Conservation (phyloP, 805 yeast genomes). For the Vanderwaltozyma yarrowii region DNA sequence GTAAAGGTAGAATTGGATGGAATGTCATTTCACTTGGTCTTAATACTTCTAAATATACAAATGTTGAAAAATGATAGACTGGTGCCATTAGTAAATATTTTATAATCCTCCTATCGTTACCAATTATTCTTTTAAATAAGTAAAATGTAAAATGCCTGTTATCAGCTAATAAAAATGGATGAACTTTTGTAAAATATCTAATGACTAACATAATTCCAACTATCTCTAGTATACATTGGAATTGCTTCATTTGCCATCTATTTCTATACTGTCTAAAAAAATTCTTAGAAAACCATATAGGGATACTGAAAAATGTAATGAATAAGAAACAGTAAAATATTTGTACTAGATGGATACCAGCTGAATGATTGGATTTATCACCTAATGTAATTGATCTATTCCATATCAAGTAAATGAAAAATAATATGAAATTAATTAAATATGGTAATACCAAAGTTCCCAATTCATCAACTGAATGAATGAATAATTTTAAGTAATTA, state of each 20-base stretch:
- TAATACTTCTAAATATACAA: slow-evolving; percentile 30
- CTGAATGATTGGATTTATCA: slow-evolving; percentile 75
- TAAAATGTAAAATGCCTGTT: slow-evolving; percentile 92
- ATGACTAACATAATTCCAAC: slow-evolving; percentile 37
- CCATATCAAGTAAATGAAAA: slow-evolving; percentile 44
- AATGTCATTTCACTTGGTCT: slow-evolving; percentile 30
- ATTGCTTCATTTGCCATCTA: slow-evolving; percentile 22
- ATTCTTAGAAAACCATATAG: slow-evolving; percentile 52
- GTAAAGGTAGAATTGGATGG: slow-evolving; percentile 28
- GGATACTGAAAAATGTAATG: slow-evolving; percentile 54
- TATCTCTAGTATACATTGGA: slow-evolving; percentile 25
- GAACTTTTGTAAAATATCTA: slow-evolving; percentile 58
- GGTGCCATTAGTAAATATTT: slow-evolving; percentile 48
- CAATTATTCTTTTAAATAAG: slow-evolving; percentile 57
- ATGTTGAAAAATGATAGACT: slow-evolving; percentile 52
- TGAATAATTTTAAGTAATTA: slow-evolving; percentile 32
- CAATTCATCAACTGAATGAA: slow-evolving; percentile 30
- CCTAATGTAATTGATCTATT: slow-evolving; percentile 89
- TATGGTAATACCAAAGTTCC: slow-evolving; percentile 38
- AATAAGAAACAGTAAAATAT: slow-evolving; percentile 68
- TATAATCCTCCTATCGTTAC: slow-evolving; percentile 32
- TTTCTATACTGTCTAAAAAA: slow-evolving; percentile 33
- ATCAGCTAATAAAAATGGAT: slow-evolving; percentile 88
- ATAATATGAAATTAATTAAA: slow-evolving; percentile 39
- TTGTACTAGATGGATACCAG: slow-evolving; percentile 68